These are phyloP conservation scores for Leucoagaricus sp. DNA, from an alignment of 1,284 basidiomycete genomes.

Conservation along the genomic window DNA sequence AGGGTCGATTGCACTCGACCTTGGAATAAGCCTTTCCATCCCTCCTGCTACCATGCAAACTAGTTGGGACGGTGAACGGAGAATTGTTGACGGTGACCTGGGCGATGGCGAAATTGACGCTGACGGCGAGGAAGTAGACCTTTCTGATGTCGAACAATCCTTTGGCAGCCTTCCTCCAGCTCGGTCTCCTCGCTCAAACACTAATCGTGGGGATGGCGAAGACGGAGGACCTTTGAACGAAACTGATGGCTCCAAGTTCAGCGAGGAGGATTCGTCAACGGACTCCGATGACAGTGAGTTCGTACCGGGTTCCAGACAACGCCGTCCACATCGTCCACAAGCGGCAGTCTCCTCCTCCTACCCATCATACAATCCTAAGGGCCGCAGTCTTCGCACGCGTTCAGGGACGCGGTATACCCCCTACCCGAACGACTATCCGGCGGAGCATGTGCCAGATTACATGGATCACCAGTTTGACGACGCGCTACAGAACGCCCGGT, in stretches of 20 bases:
- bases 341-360: constrained; percentile 13
- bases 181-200: background rate
- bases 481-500: background rate
- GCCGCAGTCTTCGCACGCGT: constrained; percentile 26
- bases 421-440: constrained; percentile 18
- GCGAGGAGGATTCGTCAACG: constrained; percentile 19
- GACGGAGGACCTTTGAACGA: constrained; percentile 23
- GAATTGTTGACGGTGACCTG: constrained; percentile 19
- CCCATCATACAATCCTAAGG: constrained; percentile 16
- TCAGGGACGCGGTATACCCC: constrained; percentile 25
- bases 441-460: constrained; percentile 1
- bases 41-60: background rate
- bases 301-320: constrained; percentile 17
- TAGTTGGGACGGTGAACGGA: constrained; percentile 12
- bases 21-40: constrained; percentile 10
- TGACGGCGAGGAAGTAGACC: constrained; percentile 23
- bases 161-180: constrained; percentile 1
- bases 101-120: constrained; percentile 22
- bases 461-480: constrained; percentile 7
- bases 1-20: constrained; percentile 14
- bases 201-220: constrained; percentile 20
- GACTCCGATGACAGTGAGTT: constrained; percentile 22
- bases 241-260: constrained; percentile 20
- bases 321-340: constrained; percentile 14
- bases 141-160: constrained; percentile 7